phyloP scores from a whole-genome alignment of 1,139 yeast species.

The Magnusiomyces tetraspermus region DNA sequence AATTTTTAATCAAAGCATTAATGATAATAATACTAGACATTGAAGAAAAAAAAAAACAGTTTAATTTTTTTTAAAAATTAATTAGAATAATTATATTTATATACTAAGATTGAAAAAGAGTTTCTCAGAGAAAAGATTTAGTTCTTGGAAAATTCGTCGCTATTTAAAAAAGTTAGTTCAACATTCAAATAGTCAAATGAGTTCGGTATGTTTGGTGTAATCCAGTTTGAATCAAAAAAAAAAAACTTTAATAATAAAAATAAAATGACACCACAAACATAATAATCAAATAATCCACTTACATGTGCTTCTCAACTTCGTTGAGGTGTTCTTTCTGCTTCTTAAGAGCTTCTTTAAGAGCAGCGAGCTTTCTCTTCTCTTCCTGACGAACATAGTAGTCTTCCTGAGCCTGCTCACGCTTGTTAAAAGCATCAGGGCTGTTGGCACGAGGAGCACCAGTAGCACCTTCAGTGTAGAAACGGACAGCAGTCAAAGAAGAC shows the following conservation, averaged over 20 bases:
- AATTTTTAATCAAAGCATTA: not conserved
- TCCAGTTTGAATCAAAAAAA: no score
- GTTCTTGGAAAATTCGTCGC: not conserved
- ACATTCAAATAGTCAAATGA: no score
- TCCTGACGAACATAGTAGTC: constrained; percentile 52
- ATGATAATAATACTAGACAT: not conserved
- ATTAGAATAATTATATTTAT: no score
- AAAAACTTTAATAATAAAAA: no score
- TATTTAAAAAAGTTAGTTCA: not conserved
- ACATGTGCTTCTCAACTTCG: constrained; percentile 24
- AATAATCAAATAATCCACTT: constrained; percentile 10
- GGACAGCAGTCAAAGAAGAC: constrained; percentile 25
- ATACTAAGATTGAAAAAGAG: no score
- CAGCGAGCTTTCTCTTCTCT: constrained; percentile 53
- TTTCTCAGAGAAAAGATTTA: no score
- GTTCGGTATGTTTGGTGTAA: not conserved
- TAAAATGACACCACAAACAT: not conserved
- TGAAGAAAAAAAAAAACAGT: not conserved
- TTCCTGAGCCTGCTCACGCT: constrained; percentile 66
- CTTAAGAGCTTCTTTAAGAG: constrained; percentile 36
- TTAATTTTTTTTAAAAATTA: not conserved
- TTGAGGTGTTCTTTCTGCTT: constrained; percentile 40
- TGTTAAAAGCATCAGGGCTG: constrained; percentile 45
- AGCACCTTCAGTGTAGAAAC: constrained; percentile 46
- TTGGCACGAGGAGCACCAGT: constrained; percentile 47